Evolutionary conservation across 139 green algal genomes (phyloP), one percentile per base, ranked within the genome.

Genomic region (Trebouxia sp.): DNA sequence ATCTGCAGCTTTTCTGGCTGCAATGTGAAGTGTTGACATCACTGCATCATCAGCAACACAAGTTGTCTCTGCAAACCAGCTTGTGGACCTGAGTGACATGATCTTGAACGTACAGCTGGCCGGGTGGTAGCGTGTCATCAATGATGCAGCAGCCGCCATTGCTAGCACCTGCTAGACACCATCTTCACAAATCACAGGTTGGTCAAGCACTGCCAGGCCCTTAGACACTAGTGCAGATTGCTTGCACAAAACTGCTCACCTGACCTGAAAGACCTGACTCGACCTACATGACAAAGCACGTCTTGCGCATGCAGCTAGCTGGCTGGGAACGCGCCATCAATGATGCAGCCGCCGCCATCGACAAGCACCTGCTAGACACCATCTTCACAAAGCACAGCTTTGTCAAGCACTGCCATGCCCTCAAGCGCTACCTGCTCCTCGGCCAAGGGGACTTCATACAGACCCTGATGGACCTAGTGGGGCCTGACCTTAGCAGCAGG

Each of bases 391-490:
- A 84, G 22, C 92, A 92, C 80, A 55, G 87, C 48, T 89, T 98
- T 72, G 74, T 76, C 30, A 80, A 88, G 67, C 96, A 99, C 87
- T 94, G 89, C 65, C 78, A 89, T 0, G 95, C 95, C 41, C 83
- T 98, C 24, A 91, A 94, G 75, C 87, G 90, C 50, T 98, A 97
- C 87, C 83, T 99, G 67, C 90, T 99, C 75, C 87, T 98, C 32
- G 93, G 93, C 3, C 96, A 98, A 87, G 93, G 94, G 35, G 95
- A 98, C 88, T 98, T 98, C 37, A 70, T 80, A 7, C 75, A 80
- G 53, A 77, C 41, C 22, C 42, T 77, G 37, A 77, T 77, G 69
- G 69, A 77, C n/a, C 41, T 56, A 41, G 12, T 77, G 24, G 84
- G 78, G n/a, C 56, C 51, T 0, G 85, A 93, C 55, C 83, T 94